Conservation (phyloP, 805 yeast species). For the Nakazawaea molendinolei region DNA sequence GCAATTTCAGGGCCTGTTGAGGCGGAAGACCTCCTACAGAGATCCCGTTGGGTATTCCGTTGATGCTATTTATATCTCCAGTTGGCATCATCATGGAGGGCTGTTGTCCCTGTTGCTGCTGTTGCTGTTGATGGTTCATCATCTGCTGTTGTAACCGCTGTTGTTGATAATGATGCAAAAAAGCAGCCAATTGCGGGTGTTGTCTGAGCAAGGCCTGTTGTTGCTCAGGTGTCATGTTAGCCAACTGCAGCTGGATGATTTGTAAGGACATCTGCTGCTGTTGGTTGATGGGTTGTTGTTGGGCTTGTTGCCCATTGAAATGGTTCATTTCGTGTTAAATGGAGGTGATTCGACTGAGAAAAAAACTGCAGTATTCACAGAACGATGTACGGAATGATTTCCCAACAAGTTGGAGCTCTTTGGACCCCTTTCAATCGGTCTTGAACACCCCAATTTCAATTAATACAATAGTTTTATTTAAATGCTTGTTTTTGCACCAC, state of each 20-base stretch:
- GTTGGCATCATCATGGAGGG: conserved; percentile 13
- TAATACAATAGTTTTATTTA: no score
- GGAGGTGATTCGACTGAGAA: no score
- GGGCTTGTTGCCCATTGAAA: conserved; percentile 6
- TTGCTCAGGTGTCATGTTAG: conserved; percentile 29
- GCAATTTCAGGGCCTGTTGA: neutral
- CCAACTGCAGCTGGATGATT: conserved; percentile 21
- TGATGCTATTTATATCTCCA: conserved; percentile 9
- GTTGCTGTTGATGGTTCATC: conserved; percentile 1
- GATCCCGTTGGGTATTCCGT: conserved; percentile 6
- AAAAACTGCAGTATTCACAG: no score
- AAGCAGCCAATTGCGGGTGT: conserved; percentile 27
- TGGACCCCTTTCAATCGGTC: no score
- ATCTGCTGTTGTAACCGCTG: conserved; percentile 22
- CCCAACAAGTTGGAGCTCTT: no score
- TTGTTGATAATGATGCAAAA: conserved; percentile 27
- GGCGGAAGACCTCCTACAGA: neutral
- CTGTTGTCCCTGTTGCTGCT: conserved; percentile 13
- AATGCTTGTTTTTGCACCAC: no score
- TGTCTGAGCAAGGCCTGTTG: conserved; percentile 24
- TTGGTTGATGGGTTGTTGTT: conserved; percentile 8
- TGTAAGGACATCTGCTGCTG: conserved; percentile 11
- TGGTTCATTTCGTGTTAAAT: conserved; percentile 8
- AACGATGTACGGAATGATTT: no score
- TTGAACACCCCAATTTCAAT: no score